Conservation (phyloP, 352 stramenopile species). For the Phytophthora cryptogea region DNA sequence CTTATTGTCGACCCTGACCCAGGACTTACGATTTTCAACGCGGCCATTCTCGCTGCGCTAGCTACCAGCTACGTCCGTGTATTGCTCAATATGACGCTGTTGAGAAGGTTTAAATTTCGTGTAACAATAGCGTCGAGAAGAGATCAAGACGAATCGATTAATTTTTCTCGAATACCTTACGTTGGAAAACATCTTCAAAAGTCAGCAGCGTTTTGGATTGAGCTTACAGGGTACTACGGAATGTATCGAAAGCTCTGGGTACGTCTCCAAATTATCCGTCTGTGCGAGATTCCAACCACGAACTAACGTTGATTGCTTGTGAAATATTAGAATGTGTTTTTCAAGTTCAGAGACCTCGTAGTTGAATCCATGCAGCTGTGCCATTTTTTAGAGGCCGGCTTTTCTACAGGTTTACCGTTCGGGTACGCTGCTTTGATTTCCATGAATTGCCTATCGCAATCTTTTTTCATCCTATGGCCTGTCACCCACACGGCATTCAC, state of each 20-base stretch:
- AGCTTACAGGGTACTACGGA: constrained; percentile 14
- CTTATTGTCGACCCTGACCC: constrained; percentile 26
- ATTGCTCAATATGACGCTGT: constrained; percentile 30
- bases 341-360: constrained; percentile 14
- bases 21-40: constrained; percentile 12
- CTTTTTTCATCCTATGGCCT: constrained; percentile 18
- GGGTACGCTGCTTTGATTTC: constrained; percentile 15
- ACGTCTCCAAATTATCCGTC: background rate
- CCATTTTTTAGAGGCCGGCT: constrained; percentile 19
- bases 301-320: background rate
- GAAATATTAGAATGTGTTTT: constrained; percentile 14
- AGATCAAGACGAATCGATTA: background rate
- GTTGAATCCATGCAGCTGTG: constrained; percentile 21
- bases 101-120: constrained; percentile 1
- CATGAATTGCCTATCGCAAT: constrained; percentile 14
- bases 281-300: background rate
- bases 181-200: background rate
- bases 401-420: constrained; percentile 12
- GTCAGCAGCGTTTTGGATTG: background rate
- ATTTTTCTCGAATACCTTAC: too few species aligned
- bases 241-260: constrained; percentile 14
- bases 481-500: constrained; percentile 18
- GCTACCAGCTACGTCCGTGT: constrained; percentile 19
- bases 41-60: constrained; percentile 15
- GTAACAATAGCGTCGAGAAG: background rate